Base-by-base conservation (phyloP, 345 rosid genomes). In the Barbarea vulgaris region DNA sequence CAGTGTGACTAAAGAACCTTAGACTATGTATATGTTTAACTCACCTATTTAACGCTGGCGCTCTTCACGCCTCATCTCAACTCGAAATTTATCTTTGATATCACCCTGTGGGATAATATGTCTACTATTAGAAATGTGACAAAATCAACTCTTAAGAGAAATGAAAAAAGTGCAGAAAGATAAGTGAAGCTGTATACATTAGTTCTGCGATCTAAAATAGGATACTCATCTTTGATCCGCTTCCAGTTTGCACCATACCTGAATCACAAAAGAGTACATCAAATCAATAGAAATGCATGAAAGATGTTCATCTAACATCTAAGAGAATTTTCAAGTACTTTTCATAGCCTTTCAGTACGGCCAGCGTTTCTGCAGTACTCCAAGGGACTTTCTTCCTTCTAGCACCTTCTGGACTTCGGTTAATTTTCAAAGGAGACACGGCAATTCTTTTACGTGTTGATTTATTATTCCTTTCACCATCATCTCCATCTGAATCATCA, bases 221-320 rank as follows among this genome's bases (percentile, higher is more conserved):
- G 44, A 67, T 3, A 9, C 36, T 72, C 77, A 1, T 78, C 64
- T 72, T 78, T 72, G 28, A 78, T 78, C 69, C 7, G 56, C 69
- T 72, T 78, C 81, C 77, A 78, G 63, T 78, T 39, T 51, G 81
- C 37, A 53, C 81, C 81, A 72, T 78, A 60, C 50, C 81, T 78
- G 62, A 47, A 66, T 65, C 41, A 60, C 73, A 72, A 39, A 28
- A 51, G 15, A 21, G 18, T n/a, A 51, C 28, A 65, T 22, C 47
- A 57, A 50, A 78, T 66, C 41, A 66, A 24, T 19, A 24, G n/a
- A 50, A 72, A 50, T 57, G 24, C 28, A 22, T 57, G 56, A 50
- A 57, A 50, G 21, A 39, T 77, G 55, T 64, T 48, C 71, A 70
- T 61, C 50, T 10, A 34, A 60, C 22, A 24, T 69, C 22, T 57